Percentiles rank a stretch among this genome's conserved stretches.
These are phyloP conservation scores for Cutaneotrichosporon cutaneum DNA, from an alignment of 1,284 basidiomycete genomes.

Conservation along the genomic window DNA sequence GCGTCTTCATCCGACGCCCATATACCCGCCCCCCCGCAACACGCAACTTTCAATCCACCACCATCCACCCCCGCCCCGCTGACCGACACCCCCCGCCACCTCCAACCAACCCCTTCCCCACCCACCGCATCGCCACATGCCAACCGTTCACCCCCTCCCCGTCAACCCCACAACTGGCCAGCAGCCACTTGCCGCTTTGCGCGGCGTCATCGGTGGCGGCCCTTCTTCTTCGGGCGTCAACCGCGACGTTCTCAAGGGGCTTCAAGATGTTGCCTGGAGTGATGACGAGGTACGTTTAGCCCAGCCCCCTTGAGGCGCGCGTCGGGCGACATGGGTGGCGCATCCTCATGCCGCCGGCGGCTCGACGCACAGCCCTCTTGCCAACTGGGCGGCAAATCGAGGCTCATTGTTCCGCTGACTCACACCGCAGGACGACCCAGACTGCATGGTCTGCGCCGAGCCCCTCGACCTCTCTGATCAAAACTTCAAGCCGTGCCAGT, in stretches of 20 bases:
- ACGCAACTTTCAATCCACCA: conserved; percentile 2
- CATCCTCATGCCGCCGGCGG: not conserved
- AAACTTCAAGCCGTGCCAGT: conserved; percentile 98
- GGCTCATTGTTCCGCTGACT: conserved; percentile 3
- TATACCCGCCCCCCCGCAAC: not conserved
- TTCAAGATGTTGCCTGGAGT: conserved; percentile 98
- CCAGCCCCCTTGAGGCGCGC: not conserved
- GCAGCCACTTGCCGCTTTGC: conserved; percentile 36
- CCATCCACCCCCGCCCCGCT: not conserved
- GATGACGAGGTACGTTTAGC: conserved; percentile 70
- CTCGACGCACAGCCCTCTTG: conserved; percentile 1
- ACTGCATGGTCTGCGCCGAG: conserved; percentile 97
- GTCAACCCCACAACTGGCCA: conserved; percentile 51
- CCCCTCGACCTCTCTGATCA: conserved; percentile 99
- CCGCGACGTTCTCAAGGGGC: conserved; percentile 57
- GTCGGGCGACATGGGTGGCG: not conserved
- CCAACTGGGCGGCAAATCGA: conserved; percentile 10
- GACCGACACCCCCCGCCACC: not conserved
- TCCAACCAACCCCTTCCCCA: conserved; percentile 7
- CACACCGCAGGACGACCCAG: conserved; percentile 78
- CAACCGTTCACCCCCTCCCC: conserved; percentile 43
- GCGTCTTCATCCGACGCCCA: conserved; percentile 1
- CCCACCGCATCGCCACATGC: conserved; percentile 23
- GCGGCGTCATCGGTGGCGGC: conserved; percentile 21
- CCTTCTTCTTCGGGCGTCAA: conserved; percentile 40